Evolutionary conservation across 345 rosid species (phyloP).

Genomic region (Eucalyptus sp.): DNA sequence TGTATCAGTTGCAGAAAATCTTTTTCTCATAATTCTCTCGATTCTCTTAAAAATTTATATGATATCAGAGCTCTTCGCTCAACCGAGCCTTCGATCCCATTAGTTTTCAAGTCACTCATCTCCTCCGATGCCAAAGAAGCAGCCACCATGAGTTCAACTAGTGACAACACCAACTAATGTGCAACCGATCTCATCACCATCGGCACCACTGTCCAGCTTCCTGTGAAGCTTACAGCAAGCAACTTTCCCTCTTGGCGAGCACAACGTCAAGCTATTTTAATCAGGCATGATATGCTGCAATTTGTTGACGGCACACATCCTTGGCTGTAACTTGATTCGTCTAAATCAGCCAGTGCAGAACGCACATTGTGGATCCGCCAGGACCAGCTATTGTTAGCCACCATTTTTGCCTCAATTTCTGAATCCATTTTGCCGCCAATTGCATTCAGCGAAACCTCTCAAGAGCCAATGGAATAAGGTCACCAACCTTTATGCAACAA

Average conservation of each 20-base stretch:
- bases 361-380: not conserved
- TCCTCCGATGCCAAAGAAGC: no score
- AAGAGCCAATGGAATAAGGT: not conserved
- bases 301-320: not conserved
- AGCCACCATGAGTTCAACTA: no score
- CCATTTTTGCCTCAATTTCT: not conserved
- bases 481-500: not conserved
- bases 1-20: no score
- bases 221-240: not conserved
- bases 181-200: not conserved
- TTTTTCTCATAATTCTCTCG: no score
- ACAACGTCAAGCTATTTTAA: not conserved
- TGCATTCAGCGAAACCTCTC: not conserved
- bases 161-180: not conserved
- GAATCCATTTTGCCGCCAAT: not conserved
- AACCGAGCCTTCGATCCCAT: no score
- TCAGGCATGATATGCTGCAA: not conserved
- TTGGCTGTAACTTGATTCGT: not conserved
- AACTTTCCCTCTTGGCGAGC: not conserved
- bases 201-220: not conserved
- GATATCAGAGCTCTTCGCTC: no score
- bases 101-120: no score
- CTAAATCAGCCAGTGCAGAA: not conserved
- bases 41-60: no score
- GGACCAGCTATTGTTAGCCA: not conserved